Evolutionary conservation across 73 alveolate genomes (phyloP).

Genomic region (Paramecium bursaria): DNA sequence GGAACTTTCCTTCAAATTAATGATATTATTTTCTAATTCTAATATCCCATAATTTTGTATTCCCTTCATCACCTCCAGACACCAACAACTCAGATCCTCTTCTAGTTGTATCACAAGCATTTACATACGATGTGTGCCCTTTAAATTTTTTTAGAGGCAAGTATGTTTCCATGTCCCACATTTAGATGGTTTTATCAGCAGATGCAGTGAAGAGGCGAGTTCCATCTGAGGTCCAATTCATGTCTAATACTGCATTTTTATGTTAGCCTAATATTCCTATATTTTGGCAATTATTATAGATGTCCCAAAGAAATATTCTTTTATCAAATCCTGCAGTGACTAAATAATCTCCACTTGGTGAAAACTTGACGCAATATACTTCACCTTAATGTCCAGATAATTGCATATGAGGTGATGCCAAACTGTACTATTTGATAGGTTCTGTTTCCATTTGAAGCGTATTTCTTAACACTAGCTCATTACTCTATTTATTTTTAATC

Average conservation of each 20-base stretch:
- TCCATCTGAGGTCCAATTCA: slow-evolving; percentile 75
- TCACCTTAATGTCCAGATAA: slow-evolving; percentile 82
- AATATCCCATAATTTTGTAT: slow-evolving; percentile 79
- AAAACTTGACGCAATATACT: slow-evolving; percentile 77
- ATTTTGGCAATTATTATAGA: slow-evolving; percentile 79
- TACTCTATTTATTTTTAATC: background rate
- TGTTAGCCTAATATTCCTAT: slow-evolving; percentile 77
- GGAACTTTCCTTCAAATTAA: slow-evolving; percentile 73
- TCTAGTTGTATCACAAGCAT: slow-evolving; percentile 70
- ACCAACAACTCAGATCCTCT: slow-evolving; percentile 79
- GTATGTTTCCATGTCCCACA: slow-evolving; percentile 77
- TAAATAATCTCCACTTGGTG: slow-evolving; percentile 80
- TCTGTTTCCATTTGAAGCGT: slow-evolving; percentile 35
- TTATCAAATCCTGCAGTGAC: slow-evolving; percentile 86
- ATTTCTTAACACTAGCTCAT: slow-evolving; percentile 24
- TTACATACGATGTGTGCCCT: slow-evolving; percentile 79
- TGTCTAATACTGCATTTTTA: slow-evolving; percentile 81
- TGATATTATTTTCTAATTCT: slow-evolving; percentile 68
- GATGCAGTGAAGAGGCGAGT: slow-evolving; percentile 73
- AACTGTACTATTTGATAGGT: slow-evolving; percentile 38
- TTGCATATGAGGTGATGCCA: slow-evolving; percentile 35
- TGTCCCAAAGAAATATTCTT: slow-evolving; percentile 81
- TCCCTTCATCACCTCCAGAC: slow-evolving; percentile 82
- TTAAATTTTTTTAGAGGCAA: slow-evolving; percentile 74
- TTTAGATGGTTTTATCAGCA: slow-evolving; percentile 75